A percentile compares a stretch with the other conserved stretches of the same genome.
Conservation (phyloP, 1,139 yeast genomes). For the Pichia sp. region DNA sequence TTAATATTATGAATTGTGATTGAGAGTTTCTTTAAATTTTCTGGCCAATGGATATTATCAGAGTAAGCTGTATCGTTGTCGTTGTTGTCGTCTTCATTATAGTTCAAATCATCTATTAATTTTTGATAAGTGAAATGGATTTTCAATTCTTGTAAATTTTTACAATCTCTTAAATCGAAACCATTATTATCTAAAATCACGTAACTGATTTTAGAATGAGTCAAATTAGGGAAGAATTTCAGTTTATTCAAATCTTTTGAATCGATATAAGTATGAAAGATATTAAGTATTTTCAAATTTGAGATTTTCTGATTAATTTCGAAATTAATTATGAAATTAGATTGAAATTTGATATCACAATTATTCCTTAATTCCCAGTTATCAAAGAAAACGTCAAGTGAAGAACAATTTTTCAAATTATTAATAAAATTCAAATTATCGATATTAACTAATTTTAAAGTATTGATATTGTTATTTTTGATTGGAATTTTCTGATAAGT, state of each 20-base stretch:
- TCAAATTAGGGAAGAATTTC: conserved; percentile 24
- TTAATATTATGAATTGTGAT: conserved; percentile 26
- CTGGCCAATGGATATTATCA: conserved; percentile 23
- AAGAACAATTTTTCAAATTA: conserved; percentile 18
- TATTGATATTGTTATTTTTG: conserved; percentile 19
- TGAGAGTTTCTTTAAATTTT: conserved; percentile 23
- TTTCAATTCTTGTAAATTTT: conserved; percentile 23
- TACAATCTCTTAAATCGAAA: conserved; percentile 24
- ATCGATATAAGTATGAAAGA: conserved; percentile 25
- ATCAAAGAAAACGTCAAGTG: conserved; percentile 26
- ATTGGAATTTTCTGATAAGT: conserved; percentile 21
- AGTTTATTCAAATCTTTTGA: conserved; percentile 23
- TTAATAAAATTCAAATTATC: conserved; percentile 25
- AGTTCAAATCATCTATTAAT: conserved; percentile 11
- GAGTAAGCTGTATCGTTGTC: conserved; percentile 1
- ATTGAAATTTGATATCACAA: conserved; percentile 22
- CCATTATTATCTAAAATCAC: conserved; percentile 24
- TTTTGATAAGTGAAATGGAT: conserved; percentile 25
- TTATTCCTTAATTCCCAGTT: conserved; percentile 27
- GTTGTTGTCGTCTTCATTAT: conserved; percentile 1
- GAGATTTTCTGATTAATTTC: conserved; percentile 16
- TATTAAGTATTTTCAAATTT: conserved; percentile 22
- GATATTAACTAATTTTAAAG: conserved; percentile 24
- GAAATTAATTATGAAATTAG: conserved; percentile 21
- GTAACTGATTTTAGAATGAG: conserved; percentile 25